These are phyloP conservation scores for Funneliformis geosporum DNA, from an alignment of 192 early-diverging fungal species.

Conservation along the genomic window DNA sequence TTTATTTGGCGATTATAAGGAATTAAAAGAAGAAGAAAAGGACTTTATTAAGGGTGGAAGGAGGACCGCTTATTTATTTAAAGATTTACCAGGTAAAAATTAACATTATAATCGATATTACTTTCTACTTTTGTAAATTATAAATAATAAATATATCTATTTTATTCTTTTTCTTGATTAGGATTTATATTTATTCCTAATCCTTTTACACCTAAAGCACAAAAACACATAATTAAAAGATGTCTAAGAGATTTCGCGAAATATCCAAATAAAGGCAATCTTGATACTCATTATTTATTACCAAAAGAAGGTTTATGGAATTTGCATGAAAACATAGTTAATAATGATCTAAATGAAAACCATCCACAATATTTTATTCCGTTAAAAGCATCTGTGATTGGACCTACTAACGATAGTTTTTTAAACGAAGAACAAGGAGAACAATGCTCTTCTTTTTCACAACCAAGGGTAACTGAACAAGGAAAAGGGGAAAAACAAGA, in stretches of 20 bases:
- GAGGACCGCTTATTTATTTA: slow-evolving; percentile 39
- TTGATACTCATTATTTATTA: slow-evolving; percentile 83
- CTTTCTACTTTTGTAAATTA: background rate
- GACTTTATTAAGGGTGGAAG: background rate
- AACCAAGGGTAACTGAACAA: slow-evolving; percentile 30
- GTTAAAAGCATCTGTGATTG: slow-evolving; percentile 32
- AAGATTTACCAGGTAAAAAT: slow-evolving; percentile 43
- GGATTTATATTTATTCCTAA: slow-evolving; percentile 83
- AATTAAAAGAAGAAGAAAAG: background rate
- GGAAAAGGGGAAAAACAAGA: slow-evolving; percentile 33
- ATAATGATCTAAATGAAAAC: slow-evolving; percentile 26
- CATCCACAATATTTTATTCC: slow-evolving; percentile 39
- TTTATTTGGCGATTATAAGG: background rate
- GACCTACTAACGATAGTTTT: slow-evolving; percentile 33
- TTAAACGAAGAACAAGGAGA: slow-evolving; percentile 36
- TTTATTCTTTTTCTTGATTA: slow-evolving; percentile 32
- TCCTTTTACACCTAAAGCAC: slow-evolving; percentile 70
- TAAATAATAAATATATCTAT: background rate
- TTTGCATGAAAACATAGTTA: slow-evolving; percentile 44
- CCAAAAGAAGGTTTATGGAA: slow-evolving; percentile 65
- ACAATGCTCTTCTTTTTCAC: too few relatives aligned
- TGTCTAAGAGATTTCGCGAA: slow-evolving; percentile 76
- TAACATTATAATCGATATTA: too few relatives aligned
- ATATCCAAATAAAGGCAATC: slow-evolving; percentile 83
- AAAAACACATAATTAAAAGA: slow-evolving; percentile 67